Conservation (phyloP, 352 stramenopile genomes). For the Nothophytophthora sp. region DNA sequence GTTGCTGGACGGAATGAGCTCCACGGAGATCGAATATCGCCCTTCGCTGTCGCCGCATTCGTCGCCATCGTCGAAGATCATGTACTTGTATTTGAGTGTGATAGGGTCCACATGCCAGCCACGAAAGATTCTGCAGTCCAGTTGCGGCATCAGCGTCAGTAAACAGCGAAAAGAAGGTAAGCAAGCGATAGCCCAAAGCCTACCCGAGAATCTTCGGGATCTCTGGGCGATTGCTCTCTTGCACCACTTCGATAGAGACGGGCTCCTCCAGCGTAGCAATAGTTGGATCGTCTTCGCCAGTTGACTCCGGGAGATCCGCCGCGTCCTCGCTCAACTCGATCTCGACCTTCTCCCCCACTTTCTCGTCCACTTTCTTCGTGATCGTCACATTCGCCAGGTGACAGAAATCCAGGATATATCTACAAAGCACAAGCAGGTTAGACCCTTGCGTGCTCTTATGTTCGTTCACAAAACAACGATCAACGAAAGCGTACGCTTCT, state of each 20-base stretch:
- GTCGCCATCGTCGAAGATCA: constrained; percentile 78
- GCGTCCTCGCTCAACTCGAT: constrained; percentile 20
- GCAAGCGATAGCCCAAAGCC: not conserved
- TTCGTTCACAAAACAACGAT: not conserved
- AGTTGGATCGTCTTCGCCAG: constrained; percentile 6
- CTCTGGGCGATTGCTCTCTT: constrained; percentile 21
- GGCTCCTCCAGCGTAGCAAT: constrained; percentile 11
- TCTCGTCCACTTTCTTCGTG: constrained; percentile 25
- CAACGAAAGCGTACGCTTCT: constrained; percentile 29
- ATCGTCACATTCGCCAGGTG: constrained; percentile 66
- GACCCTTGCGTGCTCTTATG: not conserved
- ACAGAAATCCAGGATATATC: constrained; percentile 62
- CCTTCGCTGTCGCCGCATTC: constrained; percentile 47
- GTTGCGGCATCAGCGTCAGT: constrained; percentile 4
- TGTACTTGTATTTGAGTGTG: constrained; percentile 76
- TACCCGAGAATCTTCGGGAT: constrained; percentile 60
- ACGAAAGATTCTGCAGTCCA: constrained; percentile 55
- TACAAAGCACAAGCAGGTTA: constrained; percentile 15
- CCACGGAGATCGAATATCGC: constrained; percentile 46
- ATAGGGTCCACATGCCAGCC: constrained; percentile 84
- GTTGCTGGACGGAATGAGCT: constrained; percentile 53
- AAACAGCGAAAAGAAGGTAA: not conserved
- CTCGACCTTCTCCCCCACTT: constrained; percentile 22
- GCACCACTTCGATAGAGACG: constrained; percentile 12
- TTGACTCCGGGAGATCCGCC: constrained; percentile 1